Evolutionary conservation across 331 rosid species (phyloP).

Genomic region (Stylosanthes scabra): DNA sequence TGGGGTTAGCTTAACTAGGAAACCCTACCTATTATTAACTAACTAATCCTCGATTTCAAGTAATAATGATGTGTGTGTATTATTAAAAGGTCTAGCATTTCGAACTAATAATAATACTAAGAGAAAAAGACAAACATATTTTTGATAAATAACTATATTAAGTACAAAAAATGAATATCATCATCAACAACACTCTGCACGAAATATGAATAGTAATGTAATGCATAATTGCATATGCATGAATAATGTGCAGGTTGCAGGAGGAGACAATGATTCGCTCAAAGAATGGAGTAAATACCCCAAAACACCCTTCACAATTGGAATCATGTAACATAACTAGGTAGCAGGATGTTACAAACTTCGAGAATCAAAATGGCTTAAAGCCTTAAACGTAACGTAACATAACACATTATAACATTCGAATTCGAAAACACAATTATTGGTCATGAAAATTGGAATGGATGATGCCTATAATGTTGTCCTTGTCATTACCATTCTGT

Average conservation of each 20-base stretch:
- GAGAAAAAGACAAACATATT: too few relatives aligned
- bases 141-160: too few relatives aligned
- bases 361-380: not conserved
- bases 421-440: not conserved
- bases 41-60: not conserved
- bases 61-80: not conserved
- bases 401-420: not conserved
- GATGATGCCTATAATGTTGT: not conserved
- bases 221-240: conserved; percentile 30
- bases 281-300: conserved; percentile 36
- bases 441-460: not conserved
- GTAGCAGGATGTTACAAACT: conserved; percentile 6
- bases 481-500: not conserved
- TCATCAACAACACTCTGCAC: not conserved
- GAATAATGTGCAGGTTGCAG: too few relatives aligned
- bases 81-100: too few relatives aligned
- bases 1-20: not conserved
- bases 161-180: too few relatives aligned
- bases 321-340: not conserved
- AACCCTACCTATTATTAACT: not conserved
- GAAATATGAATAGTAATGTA: conserved; percentile 7
- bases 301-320: conserved; percentile 35
- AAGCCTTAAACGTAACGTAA: not conserved
- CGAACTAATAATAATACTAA: too few relatives aligned
- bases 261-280: conserved; percentile 44